These are phyloP conservation scores for Phytophthora megakarya DNA, from an alignment of 352 stramenopile genomes.

Conservation along the genomic window DNA sequence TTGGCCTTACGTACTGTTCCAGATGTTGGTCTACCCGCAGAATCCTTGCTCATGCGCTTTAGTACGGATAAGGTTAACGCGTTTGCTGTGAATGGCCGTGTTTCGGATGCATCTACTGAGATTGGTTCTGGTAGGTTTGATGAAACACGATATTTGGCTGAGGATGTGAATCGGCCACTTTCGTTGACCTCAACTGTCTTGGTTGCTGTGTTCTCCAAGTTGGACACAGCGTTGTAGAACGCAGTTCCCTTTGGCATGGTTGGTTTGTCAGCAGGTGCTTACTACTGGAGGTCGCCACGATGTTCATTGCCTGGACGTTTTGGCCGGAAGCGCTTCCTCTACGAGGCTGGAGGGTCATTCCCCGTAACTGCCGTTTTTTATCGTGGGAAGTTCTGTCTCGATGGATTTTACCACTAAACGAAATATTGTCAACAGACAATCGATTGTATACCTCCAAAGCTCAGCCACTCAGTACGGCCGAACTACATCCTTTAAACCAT, in stretches of 20 bases:
- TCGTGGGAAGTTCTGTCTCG: not conserved
- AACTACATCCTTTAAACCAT: too few species aligned
- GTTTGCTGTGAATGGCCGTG: conserved; percentile 19
- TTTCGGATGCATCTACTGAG: conserved; percentile 7
- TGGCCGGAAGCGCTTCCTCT: too few species aligned
- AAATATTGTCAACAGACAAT: conserved; percentile 17
- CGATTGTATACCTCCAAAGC: too few species aligned
- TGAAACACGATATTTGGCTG: conserved; percentile 27
- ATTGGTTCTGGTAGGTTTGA: conserved; percentile 9
- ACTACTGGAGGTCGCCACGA: conserved; percentile 4
- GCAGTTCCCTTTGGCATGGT: conserved; percentile 27
- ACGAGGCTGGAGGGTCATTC: conserved; percentile 5
- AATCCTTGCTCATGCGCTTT: conserved; percentile 39
- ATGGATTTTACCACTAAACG: not conserved
- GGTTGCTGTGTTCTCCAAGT: not conserved
- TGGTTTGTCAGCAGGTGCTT: conserved; percentile 1
- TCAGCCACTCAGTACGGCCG: too few species aligned
- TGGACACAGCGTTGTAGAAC: conserved; percentile 25
- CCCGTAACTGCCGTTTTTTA: conserved; percentile 19
- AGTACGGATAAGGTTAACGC: conserved; percentile 30
- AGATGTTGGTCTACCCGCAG: not conserved
- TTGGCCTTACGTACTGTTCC: conserved; percentile 15
- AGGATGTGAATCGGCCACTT: conserved; percentile 17
- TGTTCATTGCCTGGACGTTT: conserved; percentile 11
- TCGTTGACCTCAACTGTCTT: conserved; percentile 6